Conservation (phyloP, 140 eudicot genomes). For the Cichorium intybus region DNA sequence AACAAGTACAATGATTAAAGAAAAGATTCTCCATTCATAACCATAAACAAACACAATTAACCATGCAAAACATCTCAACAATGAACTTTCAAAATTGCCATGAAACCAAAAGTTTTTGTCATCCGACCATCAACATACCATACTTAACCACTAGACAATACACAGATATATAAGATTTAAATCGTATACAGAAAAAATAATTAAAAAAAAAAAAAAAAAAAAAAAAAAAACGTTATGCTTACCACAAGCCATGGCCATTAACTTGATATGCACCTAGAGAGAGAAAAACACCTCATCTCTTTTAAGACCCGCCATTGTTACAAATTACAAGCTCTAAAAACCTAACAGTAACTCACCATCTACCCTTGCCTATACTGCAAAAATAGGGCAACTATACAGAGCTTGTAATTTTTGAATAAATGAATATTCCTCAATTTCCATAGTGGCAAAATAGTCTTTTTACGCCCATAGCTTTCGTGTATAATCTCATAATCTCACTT, state of each 20-base stretch:
- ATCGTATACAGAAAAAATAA: neutral
- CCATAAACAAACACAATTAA: neutral
- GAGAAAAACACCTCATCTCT: neutral
- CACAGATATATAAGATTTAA: slow-evolving; percentile 5
- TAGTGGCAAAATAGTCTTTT: slow-evolving; percentile 7
- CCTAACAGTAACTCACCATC: slow-evolving; percentile 17
- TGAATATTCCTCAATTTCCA: slow-evolving; percentile 21
- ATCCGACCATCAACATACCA: neutral
- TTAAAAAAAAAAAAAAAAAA: no score
- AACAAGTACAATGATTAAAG: no score
- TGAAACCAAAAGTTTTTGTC: neutral
- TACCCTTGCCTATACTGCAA: slow-evolving; percentile 30
- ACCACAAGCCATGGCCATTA: neutral
- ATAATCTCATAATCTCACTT: slow-evolving; percentile 16
- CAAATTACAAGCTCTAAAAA: slow-evolving; percentile 23
- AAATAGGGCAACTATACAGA: slow-evolving; percentile 32
- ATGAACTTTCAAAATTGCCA: neutral
- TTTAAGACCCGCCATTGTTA: slow-evolving; percentile 4
- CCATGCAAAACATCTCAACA: neutral
- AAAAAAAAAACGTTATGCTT: no score
- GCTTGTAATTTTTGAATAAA: slow-evolving; percentile 21
- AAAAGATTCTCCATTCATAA: no score
- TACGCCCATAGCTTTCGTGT: neutral
- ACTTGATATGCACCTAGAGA: no score
- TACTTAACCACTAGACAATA: neutral